Conservation (phyloP, 306 rosid genomes). For the Cercis canadensis region DNA sequence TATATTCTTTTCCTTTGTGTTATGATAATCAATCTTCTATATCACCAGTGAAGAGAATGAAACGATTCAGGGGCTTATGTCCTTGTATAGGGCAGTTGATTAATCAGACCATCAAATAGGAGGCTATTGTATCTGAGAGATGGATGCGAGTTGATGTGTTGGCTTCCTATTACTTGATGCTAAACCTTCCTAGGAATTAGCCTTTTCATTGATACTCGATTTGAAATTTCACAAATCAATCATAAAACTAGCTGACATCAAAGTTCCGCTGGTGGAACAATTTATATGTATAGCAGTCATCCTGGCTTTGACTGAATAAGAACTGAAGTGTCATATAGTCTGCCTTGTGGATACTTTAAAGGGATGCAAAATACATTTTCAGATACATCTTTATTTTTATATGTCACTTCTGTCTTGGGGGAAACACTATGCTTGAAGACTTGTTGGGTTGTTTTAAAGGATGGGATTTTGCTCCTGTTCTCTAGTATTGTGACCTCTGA, state of each 20-base stretch:
- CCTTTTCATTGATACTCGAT: conserved; percentile 18
- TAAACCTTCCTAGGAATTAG: conserved; percentile 6
- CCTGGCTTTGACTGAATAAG: background rate
- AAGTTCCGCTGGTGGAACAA: no score
- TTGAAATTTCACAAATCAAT: conserved; percentile 18
- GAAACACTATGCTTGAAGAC: conserved; percentile 24
- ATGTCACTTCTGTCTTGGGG: background rate
- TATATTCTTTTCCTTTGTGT: background rate
- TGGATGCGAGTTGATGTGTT: conserved; percentile 17
- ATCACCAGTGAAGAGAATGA: background rate
- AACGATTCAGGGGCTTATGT: conserved; percentile 18
- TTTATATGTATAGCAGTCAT: background rate
- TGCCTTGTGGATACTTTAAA: background rate
- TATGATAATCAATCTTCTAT: background rate
- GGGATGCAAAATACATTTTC: conserved; percentile 12
- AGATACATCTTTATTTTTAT: conserved; percentile 14
- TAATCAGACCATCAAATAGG: conserved; percentile 11
- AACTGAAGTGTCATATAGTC: background rate
- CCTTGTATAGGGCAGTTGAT: background rate
- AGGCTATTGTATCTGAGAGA: conserved; percentile 9
- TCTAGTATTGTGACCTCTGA: conserved; percentile 7
- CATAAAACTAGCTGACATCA: background rate
- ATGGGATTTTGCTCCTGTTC: conserved; percentile 9
- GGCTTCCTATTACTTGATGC: conserved; percentile 23
- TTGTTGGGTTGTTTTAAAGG: conserved; percentile 15